Evolutionary conservation across 129 eudicot genomes (phyloP).

Genomic region (Artemisia annua): DNA sequence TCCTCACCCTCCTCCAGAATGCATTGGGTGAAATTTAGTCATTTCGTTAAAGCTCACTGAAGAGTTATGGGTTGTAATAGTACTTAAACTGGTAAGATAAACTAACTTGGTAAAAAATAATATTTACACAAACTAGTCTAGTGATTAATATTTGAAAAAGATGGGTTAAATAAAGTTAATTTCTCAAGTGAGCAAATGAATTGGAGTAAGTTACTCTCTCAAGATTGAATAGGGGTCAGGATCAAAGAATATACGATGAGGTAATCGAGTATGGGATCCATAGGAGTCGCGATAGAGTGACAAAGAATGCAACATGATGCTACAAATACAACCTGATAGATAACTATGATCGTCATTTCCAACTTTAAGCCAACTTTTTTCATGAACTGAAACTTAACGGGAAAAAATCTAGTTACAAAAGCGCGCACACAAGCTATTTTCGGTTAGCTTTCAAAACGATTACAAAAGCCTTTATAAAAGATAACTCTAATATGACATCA

Average conservation of each 20-base stretch:
- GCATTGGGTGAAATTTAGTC: slow-evolving; percentile 30
- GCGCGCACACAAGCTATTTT: background rate
- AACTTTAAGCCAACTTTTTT: background rate
- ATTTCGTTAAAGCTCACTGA: background rate
- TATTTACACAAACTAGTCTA: too few relatives aligned
- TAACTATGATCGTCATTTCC: background rate
- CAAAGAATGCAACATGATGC: background rate
- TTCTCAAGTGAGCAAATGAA: too few relatives aligned
- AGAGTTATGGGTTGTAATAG: background rate
- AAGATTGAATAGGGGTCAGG: too few relatives aligned
- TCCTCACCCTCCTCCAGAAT: slow-evolving; percentile 60
- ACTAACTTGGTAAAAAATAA: too few relatives aligned
- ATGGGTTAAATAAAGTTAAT: too few relatives aligned
- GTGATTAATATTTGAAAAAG: too few relatives aligned
- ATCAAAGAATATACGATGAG: background rate
- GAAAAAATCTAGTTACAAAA: background rate
- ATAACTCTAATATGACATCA: background rate
- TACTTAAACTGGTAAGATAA: background rate
- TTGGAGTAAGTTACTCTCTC: too few relatives aligned
- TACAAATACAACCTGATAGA: background rate
- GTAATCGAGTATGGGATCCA: slow-evolving; percentile 8
- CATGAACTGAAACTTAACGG: background rate
- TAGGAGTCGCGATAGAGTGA: background rate
- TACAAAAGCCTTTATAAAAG: background rate
- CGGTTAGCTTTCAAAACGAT: background rate